A percentile compares a stretch with the other conserved stretches of the same genome.
Evolutionary conservation across 768 basidiomycete species (phyloP).

Genomic region (Boletellus emodensis): DNA sequence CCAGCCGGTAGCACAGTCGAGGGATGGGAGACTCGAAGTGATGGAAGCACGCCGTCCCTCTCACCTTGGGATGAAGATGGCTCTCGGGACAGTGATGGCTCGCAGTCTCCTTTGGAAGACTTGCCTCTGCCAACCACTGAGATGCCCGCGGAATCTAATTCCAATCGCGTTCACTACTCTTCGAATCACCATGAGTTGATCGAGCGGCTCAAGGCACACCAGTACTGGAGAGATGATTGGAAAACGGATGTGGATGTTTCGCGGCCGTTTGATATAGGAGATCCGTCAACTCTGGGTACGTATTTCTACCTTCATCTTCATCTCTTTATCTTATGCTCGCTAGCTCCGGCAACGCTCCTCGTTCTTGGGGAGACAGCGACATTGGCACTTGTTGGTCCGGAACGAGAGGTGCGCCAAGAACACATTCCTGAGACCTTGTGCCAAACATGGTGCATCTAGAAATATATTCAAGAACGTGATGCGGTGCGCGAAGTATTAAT

Average conservation of each 20-base stretch:
- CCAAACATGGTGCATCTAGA: conserved; percentile 34
- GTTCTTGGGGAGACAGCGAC: conserved; percentile 36
- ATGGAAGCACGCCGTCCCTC: conserved; percentile 62
- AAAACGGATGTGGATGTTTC: conserved; percentile 40
- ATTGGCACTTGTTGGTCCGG: conserved; percentile 38
- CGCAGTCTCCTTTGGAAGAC: conserved; percentile 11
- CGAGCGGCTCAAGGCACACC: conserved; percentile 58
- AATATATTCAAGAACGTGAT: conserved; percentile 69
- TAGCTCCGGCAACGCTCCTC: conserved; percentile 46
- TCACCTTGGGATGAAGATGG: conserved; percentile 62
- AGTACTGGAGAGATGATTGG: conserved; percentile 78
- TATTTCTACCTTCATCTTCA: neutral
- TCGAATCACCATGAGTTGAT: conserved; percentile 44
- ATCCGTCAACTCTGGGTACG: conserved; percentile 71
- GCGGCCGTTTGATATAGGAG: conserved; percentile 56
- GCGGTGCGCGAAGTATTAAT: conserved; percentile 76
- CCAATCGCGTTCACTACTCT: conserved; percentile 1
- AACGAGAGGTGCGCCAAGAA: conserved; percentile 37
- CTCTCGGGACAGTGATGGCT: conserved; percentile 19
- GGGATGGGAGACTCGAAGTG: conserved; percentile 43
- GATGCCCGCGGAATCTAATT: neutral
- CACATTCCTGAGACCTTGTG: neutral
- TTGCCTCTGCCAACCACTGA: conserved; percentile 5
- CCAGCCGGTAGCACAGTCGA: conserved; percentile 46
- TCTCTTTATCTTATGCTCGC: neutral